A percentile compares a stretch with the other conserved stretches of the same genome.
Conservation (phyloP, 1,139 yeast genomes). For the Diutina pseudorugosa region DNA sequence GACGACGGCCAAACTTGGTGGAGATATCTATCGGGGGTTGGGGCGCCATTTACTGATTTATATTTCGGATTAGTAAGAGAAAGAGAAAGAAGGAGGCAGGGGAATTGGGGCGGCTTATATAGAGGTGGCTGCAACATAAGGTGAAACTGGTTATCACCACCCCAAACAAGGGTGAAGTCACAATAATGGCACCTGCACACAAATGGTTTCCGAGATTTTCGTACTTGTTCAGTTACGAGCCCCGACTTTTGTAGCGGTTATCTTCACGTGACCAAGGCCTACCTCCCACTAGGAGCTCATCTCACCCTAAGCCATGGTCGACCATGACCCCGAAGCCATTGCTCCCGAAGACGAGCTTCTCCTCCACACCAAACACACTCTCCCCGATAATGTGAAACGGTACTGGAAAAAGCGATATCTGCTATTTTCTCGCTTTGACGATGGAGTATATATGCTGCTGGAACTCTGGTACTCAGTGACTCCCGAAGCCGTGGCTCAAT, state of each 20-base stretch:
- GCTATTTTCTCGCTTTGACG: slow-evolving; percentile 49
- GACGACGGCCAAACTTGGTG: not conserved
- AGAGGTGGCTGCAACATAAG: not conserved
- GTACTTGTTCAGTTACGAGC: not conserved
- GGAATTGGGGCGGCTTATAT: too few species aligned
- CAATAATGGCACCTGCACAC: too few species aligned
- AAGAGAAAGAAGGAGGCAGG: too few species aligned
- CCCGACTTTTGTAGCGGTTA: too few species aligned
- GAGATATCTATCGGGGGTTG: not conserved
- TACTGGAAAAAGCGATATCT: slow-evolving; percentile 52
- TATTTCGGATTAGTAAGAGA: too few species aligned
- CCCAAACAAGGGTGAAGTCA: too few species aligned
- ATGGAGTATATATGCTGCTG: slow-evolving; percentile 60
- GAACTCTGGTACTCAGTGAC: slow-evolving; percentile 91
- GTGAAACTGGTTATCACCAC: too few species aligned
- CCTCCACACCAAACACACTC: slow-evolving; percentile 16
- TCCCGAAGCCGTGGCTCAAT: slow-evolving; percentile 63
- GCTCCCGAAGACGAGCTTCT: slow-evolving; percentile 1
- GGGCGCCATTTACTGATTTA: too few species aligned
- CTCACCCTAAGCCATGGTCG: not conserved
- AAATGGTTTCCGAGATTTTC: not conserved
- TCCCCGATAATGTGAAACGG: slow-evolving; percentile 31
- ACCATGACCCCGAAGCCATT: not conserved
- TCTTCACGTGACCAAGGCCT: not conserved
- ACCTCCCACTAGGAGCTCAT: too few species aligned